Conservation (phyloP, 2,329 filamentous ascomycete genomes). For the Xylaria digitata region DNA sequence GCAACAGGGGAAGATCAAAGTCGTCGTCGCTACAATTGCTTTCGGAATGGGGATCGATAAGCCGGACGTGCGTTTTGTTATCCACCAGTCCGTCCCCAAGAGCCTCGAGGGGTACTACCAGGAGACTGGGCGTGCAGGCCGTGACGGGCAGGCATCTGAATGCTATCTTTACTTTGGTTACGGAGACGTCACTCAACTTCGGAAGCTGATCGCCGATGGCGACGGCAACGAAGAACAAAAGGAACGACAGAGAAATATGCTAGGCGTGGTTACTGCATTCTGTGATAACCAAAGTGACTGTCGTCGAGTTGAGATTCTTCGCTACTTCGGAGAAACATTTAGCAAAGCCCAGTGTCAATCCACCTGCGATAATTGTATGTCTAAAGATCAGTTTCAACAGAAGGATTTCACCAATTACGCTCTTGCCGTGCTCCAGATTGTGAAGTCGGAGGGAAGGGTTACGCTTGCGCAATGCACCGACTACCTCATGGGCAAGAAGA, state of each 20-base stretch:
- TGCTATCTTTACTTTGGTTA: constrained; percentile 93
- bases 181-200: constrained; percentile 77
- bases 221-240: constrained; percentile 84
- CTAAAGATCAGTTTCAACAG: constrained; percentile 74
- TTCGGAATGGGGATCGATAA: constrained; percentile 99
- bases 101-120: constrained; percentile 98
- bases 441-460: constrained; percentile 70
- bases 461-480: constrained; percentile 87
- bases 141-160: constrained; percentile 86
- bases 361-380: constrained; percentile 90
- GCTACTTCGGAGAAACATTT: constrained; percentile 95
- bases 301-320: constrained; percentile 85
- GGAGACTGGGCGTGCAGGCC: constrained; percentile 93
- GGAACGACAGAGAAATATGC: constrained; percentile 84
- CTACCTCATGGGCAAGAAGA: constrained; percentile 78
- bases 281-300: constrained; percentile 92
- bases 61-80: constrained; percentile 93
- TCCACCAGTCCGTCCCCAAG: constrained; percentile 93
- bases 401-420: constrained; percentile 84
- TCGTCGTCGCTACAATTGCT: constrained; percentile 97
- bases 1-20: constrained; percentile 82
- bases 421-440: constrained; percentile 74
- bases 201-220: constrained; percentile 84
- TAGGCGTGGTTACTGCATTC: constrained; percentile 84
- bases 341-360: constrained; percentile 74